Evolutionary conservation across 2,329 filamentous ascomycete genomes (phyloP), one percentile per base, ranked within the genome.

Genomic region (Trichocomaceae sp.): DNA sequence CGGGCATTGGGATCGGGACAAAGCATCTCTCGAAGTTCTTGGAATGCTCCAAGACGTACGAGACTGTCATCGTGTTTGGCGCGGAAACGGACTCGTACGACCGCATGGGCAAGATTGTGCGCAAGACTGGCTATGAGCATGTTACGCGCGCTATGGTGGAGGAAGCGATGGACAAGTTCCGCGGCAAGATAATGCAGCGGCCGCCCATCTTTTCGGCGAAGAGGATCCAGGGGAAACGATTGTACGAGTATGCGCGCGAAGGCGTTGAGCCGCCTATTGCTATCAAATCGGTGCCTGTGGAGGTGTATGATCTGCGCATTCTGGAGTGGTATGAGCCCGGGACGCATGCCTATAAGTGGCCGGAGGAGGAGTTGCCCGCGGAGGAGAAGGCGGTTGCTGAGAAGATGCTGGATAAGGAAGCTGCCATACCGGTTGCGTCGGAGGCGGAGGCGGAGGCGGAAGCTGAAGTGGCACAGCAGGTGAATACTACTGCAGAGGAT

Each of bases 171-270:
- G 79, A 77, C 5, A 75, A 79, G 58, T 96, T 96, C 70, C 80
- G 85, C 39, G 93, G 93, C 15, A 86, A 86, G 62, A 90, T 90
- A 64, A 85, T 88, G 76, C 93, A 99, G 76, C 85, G 88, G 62
- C 93, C 93, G 37, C 92, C 92, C 5, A 82, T 99, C 19, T 99
- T 91, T 72, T 96, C 90, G 29, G 93, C 93, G 9, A 78, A 97
- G 58, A 91, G 92, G 70, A 89, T 96, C 71, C 83, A 96, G 62
- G 93, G 93, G 2, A 96, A 96, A 77, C 87, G 89, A 33, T 79
- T 96, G 48, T 99, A 99, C 69, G 91, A 99, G 73, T 97, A 97
- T 71, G 93, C 93, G 19, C 81, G 93, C 48, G 89, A 91, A 69
- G 93, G 93, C 15, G 90, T 87, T 66, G 83, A 88, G 35, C 85